Base-by-base conservation (phyloP, 2,329 filamentous ascomycete genomes). In the Ascochyta koolunga region DNA sequence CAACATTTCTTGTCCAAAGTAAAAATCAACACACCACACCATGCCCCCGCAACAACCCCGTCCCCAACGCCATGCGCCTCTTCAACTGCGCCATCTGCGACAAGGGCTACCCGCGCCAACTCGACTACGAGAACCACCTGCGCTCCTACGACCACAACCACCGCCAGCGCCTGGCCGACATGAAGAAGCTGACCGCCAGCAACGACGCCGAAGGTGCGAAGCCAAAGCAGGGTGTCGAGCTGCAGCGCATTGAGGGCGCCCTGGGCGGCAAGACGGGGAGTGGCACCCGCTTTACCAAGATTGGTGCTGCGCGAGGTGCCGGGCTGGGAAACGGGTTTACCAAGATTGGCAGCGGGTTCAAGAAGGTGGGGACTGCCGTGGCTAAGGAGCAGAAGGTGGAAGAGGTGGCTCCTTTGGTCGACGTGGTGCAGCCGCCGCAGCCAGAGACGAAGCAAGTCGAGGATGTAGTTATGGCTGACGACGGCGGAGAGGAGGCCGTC, bases 71-170 rank as follows among this genome's bases (percentile, higher is more conserved):
- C 9, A 62, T 70, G 48, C 66, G 66, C 44, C 56, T 65, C 55
- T 74, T 74, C 65, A 66, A 66, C 46, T 74, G 86, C 79, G 85
- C 87, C 35, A 85, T 98, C 49, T 98, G 95, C 80, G 64, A 89
- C 60, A 98, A 98, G 78, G 93, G 93, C 66, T 99, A 98, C 77
- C 87, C 88, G 1, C 91, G 95, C 50, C 93, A 96, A 83, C 93
- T 96, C 71, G 93, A 98, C 74, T 97, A 96, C 74, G 93, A 98
- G 76, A 89, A 93, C 7, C 95, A 99, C 74, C 90, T 97, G 51
- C 87, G 87, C 60, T 95, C 90, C 67, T 98, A 98, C 76, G 95
- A 98, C 72, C 95, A 99, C 77, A 90, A 90, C 66, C 95, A 99
- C 77, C 64, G 62, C 38, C 64, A 78, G 72, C 89, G 90, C 43